phyloP scores from a whole-genome alignment of 2,329 filamentous ascomycete species.

The Colletotrichum neosansevieriae region DNA sequence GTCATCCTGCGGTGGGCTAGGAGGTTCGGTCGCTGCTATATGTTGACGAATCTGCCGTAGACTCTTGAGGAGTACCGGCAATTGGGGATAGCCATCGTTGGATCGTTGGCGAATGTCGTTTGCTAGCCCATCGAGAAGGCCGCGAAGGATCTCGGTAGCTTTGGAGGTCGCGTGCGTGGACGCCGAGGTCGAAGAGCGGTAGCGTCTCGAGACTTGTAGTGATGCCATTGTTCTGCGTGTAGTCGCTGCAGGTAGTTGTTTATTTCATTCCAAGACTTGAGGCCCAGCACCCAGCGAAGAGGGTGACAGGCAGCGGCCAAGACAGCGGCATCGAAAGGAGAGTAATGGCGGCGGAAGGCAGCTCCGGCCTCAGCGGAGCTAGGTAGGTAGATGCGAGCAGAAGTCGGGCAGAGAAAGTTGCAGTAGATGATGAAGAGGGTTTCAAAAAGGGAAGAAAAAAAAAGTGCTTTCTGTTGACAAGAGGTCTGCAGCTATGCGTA shows the following conservation, averaged over 20 bases:
- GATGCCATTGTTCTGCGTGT: conserved; percentile 58
- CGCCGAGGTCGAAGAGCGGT: conserved; percentile 73
- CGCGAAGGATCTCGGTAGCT: conserved; percentile 69
- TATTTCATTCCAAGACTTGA: conserved; percentile 39
- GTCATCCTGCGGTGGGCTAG: conserved; percentile 75
- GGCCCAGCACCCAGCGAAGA: conserved; percentile 49
- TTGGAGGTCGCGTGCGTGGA: conserved; percentile 70
- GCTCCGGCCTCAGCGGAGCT: conserved; percentile 21
- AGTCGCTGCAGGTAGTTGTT: neutral
- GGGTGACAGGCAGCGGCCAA: conserved; percentile 46
- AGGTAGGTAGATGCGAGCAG: too few relatives aligned
- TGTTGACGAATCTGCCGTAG: conserved; percentile 76
- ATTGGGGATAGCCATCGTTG: conserved; percentile 61
- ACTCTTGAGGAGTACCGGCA: conserved; percentile 62
- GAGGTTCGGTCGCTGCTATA: conserved; percentile 60
- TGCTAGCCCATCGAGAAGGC: conserved; percentile 63
- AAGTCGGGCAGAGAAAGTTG: too few relatives aligned
- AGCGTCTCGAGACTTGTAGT: conserved; percentile 61
- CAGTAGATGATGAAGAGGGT: too few relatives aligned
- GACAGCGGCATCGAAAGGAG: conserved; percentile 39
- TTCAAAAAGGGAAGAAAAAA: too few relatives aligned
- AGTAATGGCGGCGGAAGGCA: conserved; percentile 17
- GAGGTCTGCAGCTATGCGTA: too few relatives aligned
- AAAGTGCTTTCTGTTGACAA: too few relatives aligned
- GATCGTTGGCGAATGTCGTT: conserved; percentile 48